Conservation (phyloP, 2,329 filamentous ascomycete genomes). For the Thermothelomyces thermophilus region DNA sequence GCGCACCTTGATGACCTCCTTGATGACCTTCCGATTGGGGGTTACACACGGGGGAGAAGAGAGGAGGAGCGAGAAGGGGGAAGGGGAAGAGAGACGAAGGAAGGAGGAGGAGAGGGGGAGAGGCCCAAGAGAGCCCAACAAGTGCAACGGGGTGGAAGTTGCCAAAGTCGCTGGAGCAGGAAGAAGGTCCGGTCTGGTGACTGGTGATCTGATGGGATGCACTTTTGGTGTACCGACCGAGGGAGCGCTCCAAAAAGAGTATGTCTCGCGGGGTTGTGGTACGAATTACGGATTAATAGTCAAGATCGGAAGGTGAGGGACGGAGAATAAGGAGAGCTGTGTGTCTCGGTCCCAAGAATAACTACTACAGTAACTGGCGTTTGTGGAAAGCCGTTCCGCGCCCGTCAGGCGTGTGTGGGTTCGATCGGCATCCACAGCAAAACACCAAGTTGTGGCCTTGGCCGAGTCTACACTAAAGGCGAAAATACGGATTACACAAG, state of each 20-base stretch:
- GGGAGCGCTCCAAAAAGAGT: not conserved
- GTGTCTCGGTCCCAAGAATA: not conserved
- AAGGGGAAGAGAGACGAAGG: no score
- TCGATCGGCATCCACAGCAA: not conserved
- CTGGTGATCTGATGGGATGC: no score
- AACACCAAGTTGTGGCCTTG: constrained; percentile 1
- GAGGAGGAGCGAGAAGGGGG: no score
- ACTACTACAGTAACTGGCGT: not conserved
- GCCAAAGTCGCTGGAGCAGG: not conserved
- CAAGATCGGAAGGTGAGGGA: not conserved
- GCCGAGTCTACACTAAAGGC: not conserved
- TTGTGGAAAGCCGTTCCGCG: not conserved
- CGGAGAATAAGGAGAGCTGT: not conserved
- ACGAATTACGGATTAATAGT: no score
- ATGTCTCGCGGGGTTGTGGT: not conserved
- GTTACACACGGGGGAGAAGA: no score
- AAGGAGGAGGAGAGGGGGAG: no score
- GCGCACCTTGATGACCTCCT: not conserved
- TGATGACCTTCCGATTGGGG: not conserved
- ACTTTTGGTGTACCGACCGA: not conserved
- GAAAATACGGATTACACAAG: constrained; percentile 7
- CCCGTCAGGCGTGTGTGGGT: not conserved
- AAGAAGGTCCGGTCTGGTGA: no score
- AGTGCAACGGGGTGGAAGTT: not conserved
- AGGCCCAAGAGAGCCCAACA: not conserved